A percentile compares a stretch with the other conserved stretches of the same genome.
Conservation (phyloP, 257 asterid species). For the Solanum gandarillasii region DNA sequence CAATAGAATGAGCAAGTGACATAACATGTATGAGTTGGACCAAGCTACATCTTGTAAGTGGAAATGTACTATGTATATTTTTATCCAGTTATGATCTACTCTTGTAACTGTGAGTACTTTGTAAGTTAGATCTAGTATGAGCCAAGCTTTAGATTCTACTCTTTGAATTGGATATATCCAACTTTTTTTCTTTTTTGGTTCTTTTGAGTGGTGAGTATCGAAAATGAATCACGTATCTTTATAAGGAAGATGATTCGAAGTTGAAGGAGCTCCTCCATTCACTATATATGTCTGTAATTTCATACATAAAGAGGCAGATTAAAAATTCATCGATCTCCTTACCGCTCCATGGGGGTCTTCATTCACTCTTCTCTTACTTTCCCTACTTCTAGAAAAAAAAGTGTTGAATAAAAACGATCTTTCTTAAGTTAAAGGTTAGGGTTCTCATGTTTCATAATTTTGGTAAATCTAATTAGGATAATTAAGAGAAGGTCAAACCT, state of each 20-base stretch:
- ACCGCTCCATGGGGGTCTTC: neutral
- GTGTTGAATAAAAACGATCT: no score
- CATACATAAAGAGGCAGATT: neutral
- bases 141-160: neutral
- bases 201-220: neutral
- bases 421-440: neutral
- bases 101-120: neutral
- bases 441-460: neutral
- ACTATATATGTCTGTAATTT: neutral
- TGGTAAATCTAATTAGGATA: neutral
- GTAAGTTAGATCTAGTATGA: neutral
- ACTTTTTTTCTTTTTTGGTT: no score
- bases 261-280: neutral
- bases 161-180: neutral
- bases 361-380: neutral
- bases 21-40: no score
- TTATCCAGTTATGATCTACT: neutral
- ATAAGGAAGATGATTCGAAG: neutral
- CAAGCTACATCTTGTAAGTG: no score
- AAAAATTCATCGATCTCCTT: neutral
- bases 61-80: neutral
- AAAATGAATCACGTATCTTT: neutral
- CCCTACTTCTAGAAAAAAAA: no score
- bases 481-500: neutral
- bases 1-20: neutral